Conservation (phyloP, 768 basidiomycete species). For the Lepiota subincarnata region DNA sequence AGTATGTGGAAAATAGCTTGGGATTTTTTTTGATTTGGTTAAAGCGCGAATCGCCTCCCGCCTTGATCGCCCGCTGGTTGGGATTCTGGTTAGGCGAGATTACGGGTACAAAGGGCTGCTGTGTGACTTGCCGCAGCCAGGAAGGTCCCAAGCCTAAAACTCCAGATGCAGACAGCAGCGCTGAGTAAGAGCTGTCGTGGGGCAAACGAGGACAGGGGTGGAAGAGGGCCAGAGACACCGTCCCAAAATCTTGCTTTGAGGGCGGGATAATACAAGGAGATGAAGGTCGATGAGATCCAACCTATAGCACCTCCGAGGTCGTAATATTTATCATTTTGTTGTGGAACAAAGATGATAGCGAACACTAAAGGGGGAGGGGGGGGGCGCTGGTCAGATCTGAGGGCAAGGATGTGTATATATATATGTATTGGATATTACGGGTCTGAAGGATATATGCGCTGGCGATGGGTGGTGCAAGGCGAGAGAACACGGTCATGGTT, state of each 20-base stretch:
- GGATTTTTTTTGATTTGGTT: constrained; percentile 45
- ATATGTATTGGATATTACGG: constrained; percentile 24
- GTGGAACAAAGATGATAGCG: constrained; percentile 61
- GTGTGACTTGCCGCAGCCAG: constrained; percentile 40
- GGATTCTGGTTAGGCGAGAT: not conserved
- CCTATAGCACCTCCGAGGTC: constrained; percentile 65
- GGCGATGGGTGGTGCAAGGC: constrained; percentile 43
- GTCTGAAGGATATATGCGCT: constrained; percentile 52
- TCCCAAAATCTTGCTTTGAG: constrained; percentile 47
- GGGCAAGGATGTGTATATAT: not conserved
- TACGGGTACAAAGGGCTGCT: not conserved
- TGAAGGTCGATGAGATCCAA: constrained; percentile 56
- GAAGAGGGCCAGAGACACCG: constrained; percentile 32
- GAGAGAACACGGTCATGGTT: constrained; percentile 47
- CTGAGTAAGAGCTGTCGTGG: constrained; percentile 58
- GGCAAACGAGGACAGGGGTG: constrained; percentile 44
- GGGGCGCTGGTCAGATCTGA: constrained; percentile 4
- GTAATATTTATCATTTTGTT: constrained; percentile 60
- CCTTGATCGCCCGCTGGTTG: constrained; percentile 37
- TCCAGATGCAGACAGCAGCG: constrained; percentile 58
- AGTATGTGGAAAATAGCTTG: constrained; percentile 47
- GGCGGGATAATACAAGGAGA: constrained; percentile 61
- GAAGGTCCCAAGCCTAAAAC: constrained; percentile 56
- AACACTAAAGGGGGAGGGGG: constrained; percentile 44
- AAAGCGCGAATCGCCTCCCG: constrained; percentile 64